A percentile compares a stretch with the other conserved stretches of the same genome.
phyloP scores from a whole-genome alignment of 2,329 filamentous ascomycete species.

The Curvularia hawaiiensis region DNA sequence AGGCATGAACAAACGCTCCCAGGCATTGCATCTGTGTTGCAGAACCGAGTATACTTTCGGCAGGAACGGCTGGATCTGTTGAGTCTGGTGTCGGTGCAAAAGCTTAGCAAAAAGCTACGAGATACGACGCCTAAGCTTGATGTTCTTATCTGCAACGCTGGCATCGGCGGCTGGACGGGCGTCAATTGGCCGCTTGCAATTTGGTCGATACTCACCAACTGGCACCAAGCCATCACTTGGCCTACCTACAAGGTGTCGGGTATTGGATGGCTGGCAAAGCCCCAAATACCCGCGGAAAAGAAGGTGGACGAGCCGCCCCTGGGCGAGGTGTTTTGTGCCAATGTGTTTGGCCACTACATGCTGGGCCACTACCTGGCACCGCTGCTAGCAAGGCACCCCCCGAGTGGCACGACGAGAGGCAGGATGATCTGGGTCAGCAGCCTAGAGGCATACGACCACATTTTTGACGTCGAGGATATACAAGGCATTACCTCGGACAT shows the following conservation, averaged over 20 bases:
- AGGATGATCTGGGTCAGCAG: conserved; percentile 88
- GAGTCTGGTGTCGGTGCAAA: conserved; percentile 60
- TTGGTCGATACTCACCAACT: conserved; percentile 63
- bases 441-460: conserved; percentile 67
- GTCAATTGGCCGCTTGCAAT: conserved; percentile 70
- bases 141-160: conserved; percentile 82
- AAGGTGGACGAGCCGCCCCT: conserved; percentile 62
- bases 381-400: conserved; percentile 63
- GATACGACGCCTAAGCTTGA: conserved; percentile 74
- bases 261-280: conserved; percentile 59
- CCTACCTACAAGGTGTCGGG: conserved; percentile 75
- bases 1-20: conserved; percentile 45
- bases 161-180: conserved; percentile 85
- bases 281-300: conserved; percentile 53
- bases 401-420: conserved; percentile 52
- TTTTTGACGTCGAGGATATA: conserved; percentile 71
- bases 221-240: conserved; percentile 73
- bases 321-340: conserved; percentile 85
- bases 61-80: conserved; percentile 64
- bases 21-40: conserved; percentile 49
- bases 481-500: conserved; percentile 68
- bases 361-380: conserved; percentile 80
- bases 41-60: conserved; percentile 56
- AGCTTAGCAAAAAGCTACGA: conserved; percentile 57
- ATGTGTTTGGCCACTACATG: conserved; percentile 94